Evolutionary conservation across 768 basidiomycete species (phyloP).

Genomic region (Hydnomerulius pinastri): DNA sequence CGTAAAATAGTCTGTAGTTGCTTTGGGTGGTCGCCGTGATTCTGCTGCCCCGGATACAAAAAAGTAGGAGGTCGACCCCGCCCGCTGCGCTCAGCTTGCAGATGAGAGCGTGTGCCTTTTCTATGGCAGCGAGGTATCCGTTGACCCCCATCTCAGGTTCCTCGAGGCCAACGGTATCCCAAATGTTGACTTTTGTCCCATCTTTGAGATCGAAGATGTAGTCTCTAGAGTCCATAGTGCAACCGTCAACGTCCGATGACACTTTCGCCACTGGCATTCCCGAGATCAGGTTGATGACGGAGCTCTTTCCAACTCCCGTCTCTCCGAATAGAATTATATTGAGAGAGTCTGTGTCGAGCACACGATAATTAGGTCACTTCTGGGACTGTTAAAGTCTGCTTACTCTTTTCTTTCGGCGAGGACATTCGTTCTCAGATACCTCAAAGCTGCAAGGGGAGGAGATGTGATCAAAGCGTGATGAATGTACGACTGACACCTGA

Average conservation of each 20-base stretch:
- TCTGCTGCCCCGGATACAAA: conserved; percentile 38
- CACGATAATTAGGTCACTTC: not conserved
- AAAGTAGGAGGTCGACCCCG: conserved; percentile 37
- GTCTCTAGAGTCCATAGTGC: conserved; percentile 32
- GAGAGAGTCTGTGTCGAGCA: conserved; percentile 8
- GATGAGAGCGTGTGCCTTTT: conserved; percentile 29
- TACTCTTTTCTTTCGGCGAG: too few relatives aligned
- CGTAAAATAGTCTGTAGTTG: conserved; percentile 42
- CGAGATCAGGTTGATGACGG: conserved; percentile 45
- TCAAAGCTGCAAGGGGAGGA: too few relatives aligned
- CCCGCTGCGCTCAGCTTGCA: conserved; percentile 24
- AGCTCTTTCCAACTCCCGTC: conserved; percentile 43
- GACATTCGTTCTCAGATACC: too few relatives aligned
- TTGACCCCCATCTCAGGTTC: conserved; percentile 30
- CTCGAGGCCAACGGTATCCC: conserved; percentile 34
- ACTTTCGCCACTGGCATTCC: conserved; percentile 27
- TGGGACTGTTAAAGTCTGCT: not conserved
- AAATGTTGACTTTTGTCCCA: conserved; percentile 17
- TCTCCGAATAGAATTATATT: conserved; percentile 35
- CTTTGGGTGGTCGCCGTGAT: conserved; percentile 34
- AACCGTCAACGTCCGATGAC: conserved; percentile 34
- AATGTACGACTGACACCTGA: too few relatives aligned
- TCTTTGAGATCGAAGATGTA: conserved; percentile 22
- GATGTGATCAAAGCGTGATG: too few relatives aligned
- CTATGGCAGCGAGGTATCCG: conserved; percentile 29